Evolutionary conservation across 257 asterid genomes (phyloP).

Genomic region (Solanum chiquidenum): DNA sequence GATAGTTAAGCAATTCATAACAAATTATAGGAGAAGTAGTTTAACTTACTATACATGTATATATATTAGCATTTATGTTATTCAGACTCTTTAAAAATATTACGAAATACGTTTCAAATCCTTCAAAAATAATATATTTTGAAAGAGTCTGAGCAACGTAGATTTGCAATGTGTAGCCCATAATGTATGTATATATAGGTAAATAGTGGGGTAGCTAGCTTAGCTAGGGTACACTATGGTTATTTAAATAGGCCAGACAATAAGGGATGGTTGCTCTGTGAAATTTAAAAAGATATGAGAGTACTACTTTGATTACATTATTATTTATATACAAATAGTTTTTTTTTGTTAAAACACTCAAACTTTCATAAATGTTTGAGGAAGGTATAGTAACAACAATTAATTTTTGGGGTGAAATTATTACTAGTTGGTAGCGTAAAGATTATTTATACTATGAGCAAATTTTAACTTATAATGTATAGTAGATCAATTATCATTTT

Average conservation of each 20-base stretch:
- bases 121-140: not conserved
- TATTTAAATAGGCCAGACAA: slow-evolving; percentile 15
- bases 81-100: not conserved
- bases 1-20: not conserved
- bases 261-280: slow-evolving; percentile 22
- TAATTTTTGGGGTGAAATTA: not conserved
- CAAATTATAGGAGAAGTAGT: not conserved
- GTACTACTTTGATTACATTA: not conserved
- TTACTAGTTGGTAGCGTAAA: not conserved
- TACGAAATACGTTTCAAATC: not conserved
- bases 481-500: not conserved
- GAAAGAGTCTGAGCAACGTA: not conserved
- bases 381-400: not conserved
- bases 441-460: not conserved
- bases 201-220: not conserved
- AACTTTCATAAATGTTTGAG: not conserved
- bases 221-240: not conserved
- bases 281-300: not conserved
- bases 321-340: not conserved
- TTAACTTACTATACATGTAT: not conserved
- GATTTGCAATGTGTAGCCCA: not conserved
- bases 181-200: not conserved
- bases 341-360: not conserved
- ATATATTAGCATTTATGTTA: not conserved
- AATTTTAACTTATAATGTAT: not conserved